Base-by-base conservation (phyloP, 1,284 basidiomycete genomes). In the Irpex lacteus region DNA sequence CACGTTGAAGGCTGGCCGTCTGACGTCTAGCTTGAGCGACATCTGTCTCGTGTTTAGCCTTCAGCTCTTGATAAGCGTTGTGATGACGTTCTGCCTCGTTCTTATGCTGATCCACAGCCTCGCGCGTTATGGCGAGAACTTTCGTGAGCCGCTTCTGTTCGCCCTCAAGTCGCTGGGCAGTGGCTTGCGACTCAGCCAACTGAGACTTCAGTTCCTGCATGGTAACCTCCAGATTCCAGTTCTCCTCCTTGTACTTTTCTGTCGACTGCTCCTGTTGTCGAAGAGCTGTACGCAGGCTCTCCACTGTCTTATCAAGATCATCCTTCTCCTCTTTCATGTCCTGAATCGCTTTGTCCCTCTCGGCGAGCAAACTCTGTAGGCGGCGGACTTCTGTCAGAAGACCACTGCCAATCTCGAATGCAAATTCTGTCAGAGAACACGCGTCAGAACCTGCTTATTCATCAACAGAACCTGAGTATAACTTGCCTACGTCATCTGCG, bases 161-260 rank as follows among this genome's bases (percentile, higher is more conserved):
- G 49, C 85, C 79, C 72, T 97, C 94, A 15, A 92, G 81, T 63
- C 93, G 91, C 68, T 85, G 84, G 9, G 85, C 78, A 26, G 86
- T 81, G 6, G 85, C 77, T 67, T 93, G 90, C 1, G 88, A 83
- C 60, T 92, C 88, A 49, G 83, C 74, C 49, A 93, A 82, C 69
- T 92, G 86, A 0, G 87, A 79, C 50, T 90, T 89, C 26, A 97
- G 83, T 67, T 98, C 95, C 75, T 99, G 96, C 36, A 96, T 82
- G 21, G 86, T 86, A 57, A 98, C 94, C 80, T 98, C 96, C 67
- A 98, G 89, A 74, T 98, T 96, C 97, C 97, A 98, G 76, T 98
- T 98, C 79, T 97, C 95, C 77, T 98, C 95, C 80, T 96, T 96
- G 86, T 90, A 96, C 65, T 94, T 94, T 74, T 91, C 88, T 82